phyloP scores from a whole-genome alignment of 192 early-diverging fungal species.

The Dissophora ornata region DNA sequence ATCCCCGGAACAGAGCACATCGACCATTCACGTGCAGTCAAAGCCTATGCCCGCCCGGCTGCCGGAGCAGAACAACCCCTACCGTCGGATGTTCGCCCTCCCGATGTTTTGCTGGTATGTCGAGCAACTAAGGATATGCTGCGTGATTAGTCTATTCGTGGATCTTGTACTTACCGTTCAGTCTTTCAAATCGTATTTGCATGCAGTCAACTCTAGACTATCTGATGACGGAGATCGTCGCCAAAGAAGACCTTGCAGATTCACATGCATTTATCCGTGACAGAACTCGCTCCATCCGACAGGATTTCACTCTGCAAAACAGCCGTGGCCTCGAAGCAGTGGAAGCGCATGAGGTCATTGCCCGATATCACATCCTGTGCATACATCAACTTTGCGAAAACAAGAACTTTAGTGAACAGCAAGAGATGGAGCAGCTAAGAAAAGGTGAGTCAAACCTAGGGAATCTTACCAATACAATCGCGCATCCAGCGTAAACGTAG shows the following conservation, averaged over 20 bases:
- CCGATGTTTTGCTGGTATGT: constrained; percentile 73
- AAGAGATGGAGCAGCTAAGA: constrained; percentile 89
- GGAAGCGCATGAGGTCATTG: constrained; percentile 80
- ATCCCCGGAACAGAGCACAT: constrained; percentile 68
- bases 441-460: constrained; percentile 72
- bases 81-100: constrained; percentile 90
- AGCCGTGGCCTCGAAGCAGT: constrained; percentile 76
- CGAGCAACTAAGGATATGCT: not conserved
- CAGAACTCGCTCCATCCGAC: constrained; percentile 83
- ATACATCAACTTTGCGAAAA: constrained; percentile 77
- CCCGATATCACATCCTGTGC: constrained; percentile 87
- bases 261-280: constrained; percentile 89
- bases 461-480: no score
- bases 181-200: no score
- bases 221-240: constrained; percentile 66
- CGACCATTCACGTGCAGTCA: constrained; percentile 79
- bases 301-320: constrained; percentile 91
- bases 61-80: constrained; percentile 88
- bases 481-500: no score
- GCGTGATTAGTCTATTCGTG: not conserved
- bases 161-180: no score
- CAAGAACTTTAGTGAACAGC: constrained; percentile 77
- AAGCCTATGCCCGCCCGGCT: constrained; percentile 84
- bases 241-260: constrained; percentile 65
- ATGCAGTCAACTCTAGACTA: constrained; percentile 71